phyloP scores from a whole-genome alignment of 2,329 filamentous ascomycete species.

The Colletotrichum ledebouriae region DNA sequence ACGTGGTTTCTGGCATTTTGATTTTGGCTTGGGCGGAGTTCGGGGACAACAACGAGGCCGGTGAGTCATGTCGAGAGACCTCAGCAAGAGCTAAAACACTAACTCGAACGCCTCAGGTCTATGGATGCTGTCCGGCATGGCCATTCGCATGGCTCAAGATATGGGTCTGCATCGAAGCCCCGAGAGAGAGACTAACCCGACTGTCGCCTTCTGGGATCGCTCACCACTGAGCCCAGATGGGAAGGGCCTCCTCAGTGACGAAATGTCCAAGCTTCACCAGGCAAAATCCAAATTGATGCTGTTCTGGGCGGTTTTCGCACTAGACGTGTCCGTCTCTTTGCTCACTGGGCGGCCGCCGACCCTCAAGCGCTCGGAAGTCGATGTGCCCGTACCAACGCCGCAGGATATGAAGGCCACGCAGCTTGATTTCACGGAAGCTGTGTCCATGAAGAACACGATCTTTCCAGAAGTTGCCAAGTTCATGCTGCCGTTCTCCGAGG shows the following conservation, averaged over 20 bases:
- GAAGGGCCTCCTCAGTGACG: conserved; percentile 4
- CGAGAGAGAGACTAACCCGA: conserved; percentile 1
- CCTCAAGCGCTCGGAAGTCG: conserved; percentile 5
- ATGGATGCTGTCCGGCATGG: conserved; percentile 23
- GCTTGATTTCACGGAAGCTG: not conserved
- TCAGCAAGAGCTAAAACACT: not conserved
- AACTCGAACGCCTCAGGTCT: not conserved
- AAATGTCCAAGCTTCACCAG: conserved; percentile 17
- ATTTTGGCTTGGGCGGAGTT: conserved; percentile 18
- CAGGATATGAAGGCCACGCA: conserved; percentile 15
- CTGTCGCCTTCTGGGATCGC: conserved; percentile 8
- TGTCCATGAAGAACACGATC: conserved; percentile 13
- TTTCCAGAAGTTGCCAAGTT: conserved; percentile 2
- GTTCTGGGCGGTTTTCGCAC: conserved; percentile 7
- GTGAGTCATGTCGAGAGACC: not conserved
- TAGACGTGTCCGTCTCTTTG: conserved; percentile 16
- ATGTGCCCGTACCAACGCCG: conserved; percentile 2
- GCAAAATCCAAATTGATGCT: conserved; percentile 8
- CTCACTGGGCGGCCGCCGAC: conserved; percentile 9
- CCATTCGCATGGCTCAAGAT: conserved; percentile 13
- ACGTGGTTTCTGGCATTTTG: conserved; percentile 17
- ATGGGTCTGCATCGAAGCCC: conserved; percentile 12
- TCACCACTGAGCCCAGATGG: conserved; percentile 9
- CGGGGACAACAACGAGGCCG: conserved; percentile 15
- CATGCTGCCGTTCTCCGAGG: conserved; percentile 14